These are phyloP conservation scores for Crithidia expoeki DNA, from an alignment of 208 protist species.

Conservation along the genomic window DNA sequence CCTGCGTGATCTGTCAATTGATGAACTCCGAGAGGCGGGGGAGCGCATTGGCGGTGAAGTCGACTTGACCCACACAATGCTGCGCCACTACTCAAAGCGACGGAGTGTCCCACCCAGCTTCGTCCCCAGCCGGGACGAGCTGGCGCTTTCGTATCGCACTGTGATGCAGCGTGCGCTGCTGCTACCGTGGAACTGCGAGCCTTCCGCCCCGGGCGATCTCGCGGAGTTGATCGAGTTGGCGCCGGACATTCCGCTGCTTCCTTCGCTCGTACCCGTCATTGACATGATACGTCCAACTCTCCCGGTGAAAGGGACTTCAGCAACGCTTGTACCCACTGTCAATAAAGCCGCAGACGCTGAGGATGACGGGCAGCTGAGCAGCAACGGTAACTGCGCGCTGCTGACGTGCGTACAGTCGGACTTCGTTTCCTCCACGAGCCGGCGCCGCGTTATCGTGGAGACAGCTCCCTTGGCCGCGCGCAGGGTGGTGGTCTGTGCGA, in stretches of 20 bases:
- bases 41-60: conserved; percentile 29
- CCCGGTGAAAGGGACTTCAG: too few species aligned
- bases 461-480: conserved; percentile 50
- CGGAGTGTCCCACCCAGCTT: conserved; percentile 10
- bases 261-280: conserved; percentile 79
- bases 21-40: conserved; percentile 25
- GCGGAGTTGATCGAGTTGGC: conserved; percentile 56
- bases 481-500: conserved; percentile 75
- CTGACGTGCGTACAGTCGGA: conserved; percentile 79
- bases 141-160: conserved; percentile 51
- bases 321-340: background rate
- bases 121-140: conserved; percentile 39
- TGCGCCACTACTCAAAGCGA: conserved; percentile 49
- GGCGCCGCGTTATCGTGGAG: conserved; percentile 65
- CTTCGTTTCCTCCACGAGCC: conserved; percentile 63
- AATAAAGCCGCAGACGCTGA: background rate
- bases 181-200: conserved; percentile 69
- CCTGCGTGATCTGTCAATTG: conserved; percentile 6
- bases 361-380: background rate
- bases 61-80: conserved; percentile 37
- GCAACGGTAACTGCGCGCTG: conserved; percentile 65
- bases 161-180: conserved; percentile 70
- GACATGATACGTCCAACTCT: conserved; percentile 61
- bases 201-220: conserved; percentile 74
- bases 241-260: conserved; percentile 59